Base-by-base conservation (phyloP, 1,139 yeast genomes). In the Protomyces inouyei region DNA sequence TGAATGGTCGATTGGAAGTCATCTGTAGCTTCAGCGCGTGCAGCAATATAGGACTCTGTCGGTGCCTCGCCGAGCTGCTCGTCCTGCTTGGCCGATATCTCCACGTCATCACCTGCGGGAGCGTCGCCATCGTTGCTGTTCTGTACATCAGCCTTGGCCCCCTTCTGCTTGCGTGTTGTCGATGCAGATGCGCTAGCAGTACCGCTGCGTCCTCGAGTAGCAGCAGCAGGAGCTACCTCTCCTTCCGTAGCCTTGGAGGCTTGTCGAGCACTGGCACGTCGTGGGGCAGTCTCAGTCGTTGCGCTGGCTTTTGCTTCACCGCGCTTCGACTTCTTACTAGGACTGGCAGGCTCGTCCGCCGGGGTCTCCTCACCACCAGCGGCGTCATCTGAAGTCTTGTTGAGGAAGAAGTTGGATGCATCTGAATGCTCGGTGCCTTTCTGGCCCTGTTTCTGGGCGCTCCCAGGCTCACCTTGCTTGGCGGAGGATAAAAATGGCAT, bases 361-460 rank as follows among this genome's bases (percentile, higher is more conserved):
- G 21, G 48, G 5, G 16, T 12, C 48, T 43, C 25, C 48, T 43
- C 23, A 16, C 25, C 18, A 5, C 23, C 48, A 10, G 43, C 14
- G 5, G 16, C 43, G 14, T 37, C 43, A 37, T 37, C 43, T 37
- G 48, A 10, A 21, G 16, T 16, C 48, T 21, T 43, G 48, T 10
- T 21, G 48, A 43, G 48, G 48, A 43, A 43, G 48, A 43, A n/a
- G 48, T 43, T 43, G 48, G 48, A 43, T 43, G 48, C 48, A 43
- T 43, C 48, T 43, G 48, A 43, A 43, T 43, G 48, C 48, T 43
- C 48, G 48, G 25, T 21, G 25, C 25, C 10, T 18, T 43, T 43
- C 14, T 12, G 14, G 23, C 23, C 23, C 12, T n/a, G 48, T 18
- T 43, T 43, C n/a, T 43, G 48, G 25, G 48, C 48, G 48, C 48